Base-by-base conservation (phyloP, 2,329 filamentous ascomycete genomes). In the Xylaria sp. region DNA sequence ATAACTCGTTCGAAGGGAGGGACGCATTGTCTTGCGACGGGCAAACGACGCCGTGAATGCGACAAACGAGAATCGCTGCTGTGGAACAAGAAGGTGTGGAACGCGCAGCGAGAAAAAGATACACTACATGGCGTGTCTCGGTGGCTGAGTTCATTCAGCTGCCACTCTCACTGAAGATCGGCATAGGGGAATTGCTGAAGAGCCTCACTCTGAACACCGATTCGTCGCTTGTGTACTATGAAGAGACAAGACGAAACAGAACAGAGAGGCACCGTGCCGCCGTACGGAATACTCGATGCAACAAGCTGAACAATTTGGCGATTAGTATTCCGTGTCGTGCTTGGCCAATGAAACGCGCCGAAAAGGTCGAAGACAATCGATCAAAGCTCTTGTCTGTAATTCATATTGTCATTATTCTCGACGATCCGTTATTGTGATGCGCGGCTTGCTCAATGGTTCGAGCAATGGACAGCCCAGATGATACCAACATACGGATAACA, bases 11-110 rank as follows among this genome's bases (percentile, higher is more conserved):
- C 49, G 7, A 34, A 47, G 34, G 19, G 54, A 59, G 54, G 49
- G 46, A n/a, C 42, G 19, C 19, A 49, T 53, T 10, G 52, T 16
- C 18, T 44, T 30, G 37, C 8, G 30, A 30, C 10, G 10, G 18
- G 47, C 47, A 49, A 49, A 49, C 47, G 9, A 46, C 42, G 42
- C 42, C 13, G 42, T 46, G 42, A 13, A 46, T 47, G 53, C 46
- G 59, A 51, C 59, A 62, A 59, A 59, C 54, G 48, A 55, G 50
- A 59, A 51, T 50, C 39, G 35, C 46, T 57, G 46, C 13, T 44
- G 59, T 61, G 54, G 51, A 54, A 62, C 60, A 10, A 48, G 4
- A 30, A 30, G 23, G 23, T 30, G 23, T 30, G 23, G 23, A 30
- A 30, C 23, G 23, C 23, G 50, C 10, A 51, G 35, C 37, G 8